These are phyloP conservation scores for Boletus sensibilis DNA, from an alignment of 768 basidiomycete genomes.

Conservation along the genomic window DNA sequence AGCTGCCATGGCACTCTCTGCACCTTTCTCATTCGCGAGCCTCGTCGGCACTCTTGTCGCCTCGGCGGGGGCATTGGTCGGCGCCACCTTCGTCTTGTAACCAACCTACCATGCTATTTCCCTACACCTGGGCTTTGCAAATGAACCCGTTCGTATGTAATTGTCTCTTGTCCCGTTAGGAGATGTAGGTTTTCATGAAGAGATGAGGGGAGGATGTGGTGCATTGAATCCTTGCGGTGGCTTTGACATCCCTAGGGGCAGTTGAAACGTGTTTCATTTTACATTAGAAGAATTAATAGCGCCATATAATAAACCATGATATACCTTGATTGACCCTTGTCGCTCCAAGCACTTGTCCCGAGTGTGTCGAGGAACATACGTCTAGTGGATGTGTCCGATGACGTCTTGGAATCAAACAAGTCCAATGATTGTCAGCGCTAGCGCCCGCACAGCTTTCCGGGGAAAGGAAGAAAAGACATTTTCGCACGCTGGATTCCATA, in stretches of 20 bases:
- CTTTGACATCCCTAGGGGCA: too few relatives aligned
- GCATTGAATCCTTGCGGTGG: too few relatives aligned
- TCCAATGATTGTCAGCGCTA: too few relatives aligned
- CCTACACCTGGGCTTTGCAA: constrained; percentile 1
- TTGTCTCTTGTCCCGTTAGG: not conserved
- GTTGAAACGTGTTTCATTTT: not conserved
- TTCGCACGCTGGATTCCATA: not conserved
- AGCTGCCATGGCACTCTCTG: constrained; percentile 18
- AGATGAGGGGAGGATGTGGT: too few relatives aligned
- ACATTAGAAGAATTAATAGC: not conserved
- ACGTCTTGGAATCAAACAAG: not conserved
- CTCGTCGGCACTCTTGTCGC: constrained; percentile 25
- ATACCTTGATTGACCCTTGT: not conserved
- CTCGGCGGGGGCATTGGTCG: constrained; percentile 27
- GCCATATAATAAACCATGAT: not conserved
- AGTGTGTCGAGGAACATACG: not conserved
- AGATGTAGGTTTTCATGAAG: not conserved
- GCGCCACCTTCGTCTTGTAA: constrained; percentile 27
- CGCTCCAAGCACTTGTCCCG: too few relatives aligned
- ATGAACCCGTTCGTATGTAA: not conserved
- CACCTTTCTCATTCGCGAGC: constrained; percentile 18
- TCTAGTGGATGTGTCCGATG: not conserved
- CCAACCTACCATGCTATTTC: too few relatives aligned
- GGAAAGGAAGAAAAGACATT: not conserved
- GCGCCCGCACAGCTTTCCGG: not conserved